Conservation (phyloP, 2,329 filamentous ascomycete genomes). For the Penicillium sp. region DNA sequence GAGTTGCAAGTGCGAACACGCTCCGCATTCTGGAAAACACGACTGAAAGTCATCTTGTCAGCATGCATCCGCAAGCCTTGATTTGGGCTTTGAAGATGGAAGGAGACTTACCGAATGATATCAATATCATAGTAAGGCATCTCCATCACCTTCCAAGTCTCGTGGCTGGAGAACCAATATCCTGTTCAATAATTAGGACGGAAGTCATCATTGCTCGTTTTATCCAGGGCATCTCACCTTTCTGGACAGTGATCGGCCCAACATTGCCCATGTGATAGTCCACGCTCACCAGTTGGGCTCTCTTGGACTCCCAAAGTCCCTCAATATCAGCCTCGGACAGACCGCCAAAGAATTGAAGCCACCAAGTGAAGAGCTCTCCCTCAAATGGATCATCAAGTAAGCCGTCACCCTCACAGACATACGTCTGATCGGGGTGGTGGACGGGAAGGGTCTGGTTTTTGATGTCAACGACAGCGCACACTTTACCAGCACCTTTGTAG, state of each 20-base stretch:
- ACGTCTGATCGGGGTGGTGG: constrained; percentile 29
- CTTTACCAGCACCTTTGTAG: constrained; percentile 40
- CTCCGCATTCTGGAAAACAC: constrained; percentile 45
- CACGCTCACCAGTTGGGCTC: constrained; percentile 39
- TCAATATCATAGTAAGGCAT: constrained; percentile 48
- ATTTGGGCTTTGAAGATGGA: neutral
- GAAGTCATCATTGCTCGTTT: neutral
- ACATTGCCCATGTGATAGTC: constrained; percentile 41
- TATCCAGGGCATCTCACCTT: constrained; percentile 26
- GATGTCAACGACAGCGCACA: constrained; percentile 45
- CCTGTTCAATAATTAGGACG: constrained; percentile 6
- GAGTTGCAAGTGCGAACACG: constrained; percentile 48
- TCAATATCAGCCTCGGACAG: constrained; percentile 37
- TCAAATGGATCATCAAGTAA: constrained; percentile 48
- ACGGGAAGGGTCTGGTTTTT: constrained; percentile 37
- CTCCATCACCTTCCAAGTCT: constrained; percentile 48
- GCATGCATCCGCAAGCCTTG: constrained; percentile 13
- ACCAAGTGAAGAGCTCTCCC: constrained; percentile 47
- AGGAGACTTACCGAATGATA: constrained; percentile 33
- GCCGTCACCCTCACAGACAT: constrained; percentile 39
- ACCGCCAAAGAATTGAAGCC: constrained; percentile 43
- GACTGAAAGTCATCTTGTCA: constrained; percentile 3
- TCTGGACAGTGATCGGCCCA: constrained; percentile 47
- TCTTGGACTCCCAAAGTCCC: constrained; percentile 43
- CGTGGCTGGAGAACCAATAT: constrained; percentile 47